phyloP scores from a whole-genome alignment of 2,329 filamentous ascomycete genomes.

The Arthrobotrys sinensis region DNA sequence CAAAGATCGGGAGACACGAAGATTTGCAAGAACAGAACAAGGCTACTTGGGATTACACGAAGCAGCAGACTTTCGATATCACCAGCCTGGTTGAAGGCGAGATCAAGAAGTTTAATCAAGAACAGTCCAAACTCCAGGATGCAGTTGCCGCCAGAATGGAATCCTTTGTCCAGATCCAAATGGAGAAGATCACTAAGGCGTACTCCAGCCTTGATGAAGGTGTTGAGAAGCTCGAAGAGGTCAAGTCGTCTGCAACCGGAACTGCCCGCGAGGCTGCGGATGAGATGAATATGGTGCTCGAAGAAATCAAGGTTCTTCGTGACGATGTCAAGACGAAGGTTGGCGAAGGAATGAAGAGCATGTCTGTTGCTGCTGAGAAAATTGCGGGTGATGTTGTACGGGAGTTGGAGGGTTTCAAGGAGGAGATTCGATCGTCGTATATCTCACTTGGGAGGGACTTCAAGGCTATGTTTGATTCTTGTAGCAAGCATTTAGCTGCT shows the following conservation, averaged over 20 bases:
- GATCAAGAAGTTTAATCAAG: conserved; percentile 76
- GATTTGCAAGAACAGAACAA: conserved; percentile 86
- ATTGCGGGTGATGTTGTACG: conserved; percentile 91
- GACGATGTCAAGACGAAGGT: conserved; percentile 90
- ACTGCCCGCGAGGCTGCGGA: conserved; percentile 68
- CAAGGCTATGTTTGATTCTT: conserved; percentile 85
- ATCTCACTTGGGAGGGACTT: conserved; percentile 86
- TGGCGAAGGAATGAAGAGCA: conserved; percentile 84
- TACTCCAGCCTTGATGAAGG: conserved; percentile 78
- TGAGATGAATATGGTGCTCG: conserved; percentile 90
- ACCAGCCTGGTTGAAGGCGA: conserved; percentile 83
- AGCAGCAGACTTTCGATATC: conserved; percentile 81
- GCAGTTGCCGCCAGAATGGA: conserved; percentile 81
- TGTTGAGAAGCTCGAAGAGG: conserved; percentile 77
- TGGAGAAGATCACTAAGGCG: conserved; percentile 74
- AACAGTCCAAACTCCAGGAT: conserved; percentile 80
- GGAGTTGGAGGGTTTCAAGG: conserved; percentile 88
- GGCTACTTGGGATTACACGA: conserved; percentile 82
- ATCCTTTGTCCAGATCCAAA: conserved; percentile 81
- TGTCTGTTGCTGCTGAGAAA: conserved; percentile 86
- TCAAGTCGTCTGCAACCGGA: conserved; percentile 75
- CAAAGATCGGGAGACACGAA: conserved; percentile 87
- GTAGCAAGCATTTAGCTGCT: conserved; percentile 80
- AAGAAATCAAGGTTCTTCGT: conserved; percentile 90
- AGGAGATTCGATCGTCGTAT: conserved; percentile 85